These are phyloP conservation scores for Nicotiana knightiana DNA, from an alignment of 257 asterid species.

Conservation along the genomic window DNA sequence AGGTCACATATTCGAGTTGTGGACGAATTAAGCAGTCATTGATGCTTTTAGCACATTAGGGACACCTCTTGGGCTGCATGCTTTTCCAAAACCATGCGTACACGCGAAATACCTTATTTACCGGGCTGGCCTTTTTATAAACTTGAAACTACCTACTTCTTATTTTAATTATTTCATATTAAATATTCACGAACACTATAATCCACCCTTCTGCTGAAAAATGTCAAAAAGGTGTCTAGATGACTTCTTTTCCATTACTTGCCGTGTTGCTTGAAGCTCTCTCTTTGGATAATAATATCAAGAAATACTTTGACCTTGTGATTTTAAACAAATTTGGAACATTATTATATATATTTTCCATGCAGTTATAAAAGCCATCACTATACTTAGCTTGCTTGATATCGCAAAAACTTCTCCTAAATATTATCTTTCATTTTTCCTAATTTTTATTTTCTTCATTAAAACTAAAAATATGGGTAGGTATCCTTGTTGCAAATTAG, in stretches of 20 bases:
- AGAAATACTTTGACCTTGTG: not conserved
- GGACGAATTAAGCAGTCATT: too few species aligned
- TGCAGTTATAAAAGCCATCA: not conserved
- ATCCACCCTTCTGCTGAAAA: too few species aligned
- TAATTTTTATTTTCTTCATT: too few species aligned
- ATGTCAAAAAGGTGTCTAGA: not conserved
- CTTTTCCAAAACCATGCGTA: fast-evolving
- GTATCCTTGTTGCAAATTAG: not conserved
- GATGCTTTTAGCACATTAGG: fast-evolving
- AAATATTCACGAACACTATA: not conserved
- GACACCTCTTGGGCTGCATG: too few species aligned
- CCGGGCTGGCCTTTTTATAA: too few species aligned
- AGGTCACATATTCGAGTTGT: too few species aligned
- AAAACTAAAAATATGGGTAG: not conserved
- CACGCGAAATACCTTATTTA: too few species aligned
- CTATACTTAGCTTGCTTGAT: not conserved
- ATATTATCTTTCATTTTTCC: not conserved
- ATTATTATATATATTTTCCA: too few species aligned
- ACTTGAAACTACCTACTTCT: not conserved
- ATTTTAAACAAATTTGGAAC: not conserved
- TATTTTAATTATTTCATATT: too few species aligned
- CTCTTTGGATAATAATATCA: too few species aligned
- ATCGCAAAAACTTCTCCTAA: not conserved
- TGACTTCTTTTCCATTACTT: not conserved
- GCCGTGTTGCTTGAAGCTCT: not conserved